phyloP scores from a whole-genome alignment of 176 grass and related monocot genomes.

The Chrysopogon serrulatus region DNA sequence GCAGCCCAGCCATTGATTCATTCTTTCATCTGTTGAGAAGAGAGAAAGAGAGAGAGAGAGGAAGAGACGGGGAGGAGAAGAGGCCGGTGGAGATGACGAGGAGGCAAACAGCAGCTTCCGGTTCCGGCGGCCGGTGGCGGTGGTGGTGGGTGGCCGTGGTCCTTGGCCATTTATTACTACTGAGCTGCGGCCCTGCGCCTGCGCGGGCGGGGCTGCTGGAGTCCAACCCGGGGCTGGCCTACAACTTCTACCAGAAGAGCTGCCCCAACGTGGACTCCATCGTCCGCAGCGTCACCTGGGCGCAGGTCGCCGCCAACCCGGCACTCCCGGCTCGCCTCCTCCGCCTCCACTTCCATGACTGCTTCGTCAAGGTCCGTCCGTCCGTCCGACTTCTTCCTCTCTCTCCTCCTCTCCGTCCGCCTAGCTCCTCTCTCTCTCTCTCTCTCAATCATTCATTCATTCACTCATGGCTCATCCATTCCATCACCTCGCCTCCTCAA shows the following conservation, averaged over 20 bases:
- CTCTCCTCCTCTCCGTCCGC: too few relatives aligned
- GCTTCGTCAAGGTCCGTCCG: slow-evolving; percentile 52
- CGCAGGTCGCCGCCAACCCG: slow-evolving; percentile 35
- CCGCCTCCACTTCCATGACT: slow-evolving; percentile 72
- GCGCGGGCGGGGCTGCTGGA: slow-evolving; percentile 38
- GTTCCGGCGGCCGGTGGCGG: not conserved
- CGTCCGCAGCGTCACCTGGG: slow-evolving; percentile 33
- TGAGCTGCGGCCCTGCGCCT: too few relatives aligned
- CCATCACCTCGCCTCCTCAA: not conserved
- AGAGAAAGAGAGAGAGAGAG: not conserved
- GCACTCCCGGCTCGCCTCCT: slow-evolving; percentile 38
- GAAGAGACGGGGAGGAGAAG: not conserved
- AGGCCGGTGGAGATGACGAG: not conserved
- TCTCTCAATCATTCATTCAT: not conserved
- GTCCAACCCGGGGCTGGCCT: slow-evolving; percentile 32
- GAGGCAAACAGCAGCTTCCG: not conserved
- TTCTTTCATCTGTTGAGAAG: not conserved
- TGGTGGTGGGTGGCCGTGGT: slow-evolving; percentile 9
- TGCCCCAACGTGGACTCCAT: slow-evolving; percentile 48
- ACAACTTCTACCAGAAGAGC: slow-evolving; percentile 57
- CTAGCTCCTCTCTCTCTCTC: too few relatives aligned
- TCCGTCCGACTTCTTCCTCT: accelerated
- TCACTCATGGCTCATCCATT: too few relatives aligned
- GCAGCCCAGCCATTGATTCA: not conserved
- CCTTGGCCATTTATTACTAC: slow-evolving; percentile 22